Conservation (phyloP, 495 filamentous ascomycete species). For the Aspergillus coremiiformis region DNA sequence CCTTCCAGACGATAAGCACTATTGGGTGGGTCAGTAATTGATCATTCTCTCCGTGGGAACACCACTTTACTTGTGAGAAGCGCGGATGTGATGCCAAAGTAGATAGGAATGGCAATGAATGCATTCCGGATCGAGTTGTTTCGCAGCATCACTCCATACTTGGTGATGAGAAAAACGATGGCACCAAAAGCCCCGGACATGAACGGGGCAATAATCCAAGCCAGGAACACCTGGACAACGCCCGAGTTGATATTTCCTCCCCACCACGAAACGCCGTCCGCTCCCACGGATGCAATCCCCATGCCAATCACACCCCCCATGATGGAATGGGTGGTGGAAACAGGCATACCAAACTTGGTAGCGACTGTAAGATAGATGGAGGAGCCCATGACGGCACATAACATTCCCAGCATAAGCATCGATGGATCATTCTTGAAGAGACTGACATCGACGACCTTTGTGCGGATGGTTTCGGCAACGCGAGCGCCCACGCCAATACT, state of each 20-base stretch:
- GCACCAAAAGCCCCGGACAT: slow-evolving; percentile 7
- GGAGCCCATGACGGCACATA: slow-evolving; percentile 10
- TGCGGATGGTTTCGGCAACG: slow-evolving; percentile 15
- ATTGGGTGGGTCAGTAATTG: background rate
- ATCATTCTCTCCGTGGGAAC: background rate
- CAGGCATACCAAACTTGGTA: slow-evolving; percentile 14
- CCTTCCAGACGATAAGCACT: slow-evolving; percentile 21
- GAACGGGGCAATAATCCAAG: slow-evolving; percentile 16
- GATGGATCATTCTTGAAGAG: slow-evolving; percentile 7
- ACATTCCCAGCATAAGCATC: slow-evolving; percentile 17
- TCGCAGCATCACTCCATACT: slow-evolving; percentile 9
- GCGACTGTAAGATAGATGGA: slow-evolving; percentile 12
- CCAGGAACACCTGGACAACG: slow-evolving; percentile 17
- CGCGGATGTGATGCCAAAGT: slow-evolving; percentile 12
- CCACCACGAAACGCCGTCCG: slow-evolving; percentile 12
- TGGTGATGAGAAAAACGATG: slow-evolving; percentile 17
- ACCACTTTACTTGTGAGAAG: slow-evolving; percentile 12
- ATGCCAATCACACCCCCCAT: slow-evolving; percentile 16
- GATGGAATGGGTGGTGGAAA: slow-evolving; percentile 18
- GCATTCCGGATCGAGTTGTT: slow-evolving; percentile 6
- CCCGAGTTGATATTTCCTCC: slow-evolving; percentile 16
- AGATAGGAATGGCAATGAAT: slow-evolving; percentile 12
- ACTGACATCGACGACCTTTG: slow-evolving; percentile 12
- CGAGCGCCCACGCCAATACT: slow-evolving; percentile 15
- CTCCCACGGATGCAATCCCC: slow-evolving; percentile 12